Evolutionary conservation across 768 basidiomycete genomes (phyloP), one percentile per base, ranked within the genome.

Genomic region (Boletus tylopilopsis): DNA sequence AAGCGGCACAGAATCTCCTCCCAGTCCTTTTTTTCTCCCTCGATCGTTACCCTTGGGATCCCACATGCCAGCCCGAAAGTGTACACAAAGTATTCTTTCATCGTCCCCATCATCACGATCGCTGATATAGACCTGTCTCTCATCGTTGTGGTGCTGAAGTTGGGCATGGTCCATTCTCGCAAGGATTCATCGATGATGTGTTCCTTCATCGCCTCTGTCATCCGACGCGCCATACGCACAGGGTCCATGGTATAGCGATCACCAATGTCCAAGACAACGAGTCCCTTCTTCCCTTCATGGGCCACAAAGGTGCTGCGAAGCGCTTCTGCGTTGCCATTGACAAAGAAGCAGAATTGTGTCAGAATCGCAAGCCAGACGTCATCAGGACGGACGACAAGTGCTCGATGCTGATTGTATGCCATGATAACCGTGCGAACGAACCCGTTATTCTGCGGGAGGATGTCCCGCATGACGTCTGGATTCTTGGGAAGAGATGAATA

Each of bases 371-470:
- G 53, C 61, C 76, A 77, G 30, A 76, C 66, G 54, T 77, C 75
- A 42, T 77, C 76, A 1, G 75, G 76, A 10, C 75, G 64, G n/a
- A 76, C 52, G 34, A 71, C 55, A 23, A 77, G 63, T 1, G 62
- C 47, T 5, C 56, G 57, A 23, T 69, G 68, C 5, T 49, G 21
- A 45, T 61, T 67, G 45, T 66, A 67, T 0, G 61, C 60, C 27
- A 57, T 51, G 9, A 67, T 35, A 11, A 63, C 54, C 13, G 29
- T 66, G 21, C 61, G 45, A 15, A 64, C 62, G 18, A 69, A 64
- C n/a, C 63, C 67, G 23, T 69, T 59, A 2, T 38, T 30, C 34
- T 50, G 50, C 13, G 62, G 61, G 7, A 64, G 33, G 32, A 61
- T 54, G 22, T 56, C 54, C n/a, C 1, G n/a, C n/a, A 45, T 10